Percentiles rank a stretch among this genome's conserved stretches.
These are phyloP conservation scores for Lolium multiflorum DNA, from an alignment of 176 grass and related monocot species.

Conservation along the genomic window DNA sequence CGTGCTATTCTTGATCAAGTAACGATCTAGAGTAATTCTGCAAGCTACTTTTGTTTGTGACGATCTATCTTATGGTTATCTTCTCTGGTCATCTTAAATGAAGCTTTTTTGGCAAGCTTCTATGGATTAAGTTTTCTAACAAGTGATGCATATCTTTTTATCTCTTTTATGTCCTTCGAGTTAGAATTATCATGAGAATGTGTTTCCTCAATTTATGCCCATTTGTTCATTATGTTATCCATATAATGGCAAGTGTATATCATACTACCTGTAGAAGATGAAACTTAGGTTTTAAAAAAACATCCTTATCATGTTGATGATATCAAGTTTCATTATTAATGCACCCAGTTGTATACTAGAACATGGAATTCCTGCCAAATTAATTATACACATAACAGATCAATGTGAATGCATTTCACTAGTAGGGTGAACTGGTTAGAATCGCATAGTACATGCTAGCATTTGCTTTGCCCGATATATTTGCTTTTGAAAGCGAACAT, in stretches of 20 bases:
- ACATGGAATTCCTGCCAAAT: neutral
- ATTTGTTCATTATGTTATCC: neutral
- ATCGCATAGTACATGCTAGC: neutral
- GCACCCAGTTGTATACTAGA: neutral
- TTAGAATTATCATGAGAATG: neutral
- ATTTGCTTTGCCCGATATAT: neutral
- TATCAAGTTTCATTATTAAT: constrained; percentile 2
- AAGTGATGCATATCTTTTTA: neutral
- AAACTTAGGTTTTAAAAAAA: neutral
- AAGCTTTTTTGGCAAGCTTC: neutral
- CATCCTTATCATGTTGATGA: neutral
- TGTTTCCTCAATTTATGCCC: neutral
- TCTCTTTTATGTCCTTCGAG: neutral
- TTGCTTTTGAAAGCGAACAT: neutral
- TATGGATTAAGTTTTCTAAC: neutral
- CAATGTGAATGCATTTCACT: neutral
- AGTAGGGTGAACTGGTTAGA: neutral
- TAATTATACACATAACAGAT: neutral
- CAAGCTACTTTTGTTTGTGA: neutral
- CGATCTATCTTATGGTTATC: neutral
- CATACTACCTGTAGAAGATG: neutral
- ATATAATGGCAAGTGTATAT: neutral
- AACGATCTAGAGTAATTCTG: neutral
- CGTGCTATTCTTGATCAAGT: neutral
- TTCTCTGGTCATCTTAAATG: neutral